Percentiles rank a stretch among this genome's conserved stretches.
Evolutionary conservation across 768 basidiomycete species (phyloP).

Genomic region (Hygrophoropsis aurantiaca): DNA sequence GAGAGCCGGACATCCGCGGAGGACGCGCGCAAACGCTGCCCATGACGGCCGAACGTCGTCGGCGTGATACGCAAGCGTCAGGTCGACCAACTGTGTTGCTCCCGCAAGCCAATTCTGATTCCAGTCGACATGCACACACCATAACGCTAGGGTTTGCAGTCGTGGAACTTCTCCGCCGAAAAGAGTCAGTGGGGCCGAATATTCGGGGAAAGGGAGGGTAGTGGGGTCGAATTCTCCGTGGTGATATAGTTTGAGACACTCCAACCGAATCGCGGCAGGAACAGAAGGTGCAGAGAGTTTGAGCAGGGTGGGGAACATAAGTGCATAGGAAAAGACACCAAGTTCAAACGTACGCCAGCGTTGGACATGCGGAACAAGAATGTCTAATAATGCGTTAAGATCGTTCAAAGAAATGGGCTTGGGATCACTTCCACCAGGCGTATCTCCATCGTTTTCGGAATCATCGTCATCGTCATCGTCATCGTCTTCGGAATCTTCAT

Average conservation of each 20-base stretch:
- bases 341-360: slow-evolving; percentile 57
- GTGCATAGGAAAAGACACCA: slow-evolving; percentile 43
- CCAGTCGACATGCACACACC: slow-evolving; percentile 77
- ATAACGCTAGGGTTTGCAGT: slow-evolving; percentile 50
- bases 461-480: slow-evolving; percentile 11
- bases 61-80: slow-evolving; percentile 64
- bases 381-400: slow-evolving; percentile 22
- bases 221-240: slow-evolving; percentile 42
- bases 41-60: slow-evolving; percentile 64
- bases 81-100: slow-evolving; percentile 36
- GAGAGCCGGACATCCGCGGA: slow-evolving; percentile 54
- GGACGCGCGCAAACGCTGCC: slow-evolving; percentile 48
- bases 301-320: slow-evolving; percentile 44
- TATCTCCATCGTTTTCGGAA: too few relatives aligned
- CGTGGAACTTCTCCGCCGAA: slow-evolving; percentile 56
- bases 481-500: slow-evolving; percentile 29
- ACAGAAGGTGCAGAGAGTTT: slow-evolving; percentile 38
- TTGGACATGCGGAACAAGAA: slow-evolving; percentile 50
- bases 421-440: neutral
- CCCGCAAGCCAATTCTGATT: slow-evolving; percentile 34
- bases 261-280: slow-evolving; percentile 52
- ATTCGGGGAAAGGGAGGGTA: too few relatives aligned
- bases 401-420: slow-evolving; percentile 20
- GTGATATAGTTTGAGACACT: slow-evolving; percentile 54
- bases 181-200: slow-evolving; percentile 16